Percentiles rank a stretch among this genome's conserved stretches.
Conservation (phyloP, 495 filamentous ascomycete species). For the Venustampulla echinocandica region DNA sequence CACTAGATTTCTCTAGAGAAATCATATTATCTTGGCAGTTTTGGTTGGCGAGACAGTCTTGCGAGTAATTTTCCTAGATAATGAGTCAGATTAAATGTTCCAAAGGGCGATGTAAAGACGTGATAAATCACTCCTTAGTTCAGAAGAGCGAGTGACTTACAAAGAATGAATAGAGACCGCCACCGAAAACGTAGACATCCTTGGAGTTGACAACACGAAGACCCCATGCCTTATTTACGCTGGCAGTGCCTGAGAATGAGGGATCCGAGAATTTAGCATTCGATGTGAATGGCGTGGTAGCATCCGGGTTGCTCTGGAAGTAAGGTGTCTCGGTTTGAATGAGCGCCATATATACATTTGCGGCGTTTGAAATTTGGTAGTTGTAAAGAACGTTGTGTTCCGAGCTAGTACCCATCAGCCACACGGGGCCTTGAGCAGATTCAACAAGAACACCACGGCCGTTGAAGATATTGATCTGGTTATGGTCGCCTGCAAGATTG, state of each 20-base stretch:
- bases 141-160: too few relatives aligned
- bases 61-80: conserved; percentile 57
- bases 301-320: conserved; percentile 77
- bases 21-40: conserved; percentile 84
- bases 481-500: conserved; percentile 40
- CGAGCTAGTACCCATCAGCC: conserved; percentile 69
- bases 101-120: too few relatives aligned
- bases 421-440: conserved; percentile 46
- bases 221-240: conserved; percentile 72
- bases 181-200: conserved; percentile 65
- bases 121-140: too few relatives aligned
- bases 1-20: conserved; percentile 60
- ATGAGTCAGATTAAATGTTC: too few relatives aligned
- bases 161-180: conserved; percentile 81
- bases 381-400: conserved; percentile 87
- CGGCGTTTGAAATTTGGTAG: conserved; percentile 69
- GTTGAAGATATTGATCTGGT: conserved; percentile 86
- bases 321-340: conserved; percentile 94
- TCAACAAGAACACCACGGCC: conserved; percentile 61
- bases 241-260: conserved; percentile 53
- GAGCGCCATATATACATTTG: conserved; percentile 74
- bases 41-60: conserved; percentile 64
- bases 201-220: conserved; percentile 64
- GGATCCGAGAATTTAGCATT: conserved; percentile 64
- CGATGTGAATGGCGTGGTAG: conserved; percentile 56